phyloP scores from a whole-genome alignment of 2,329 filamentous ascomycete genomes.

The Raffaelea arxii region DNA sequence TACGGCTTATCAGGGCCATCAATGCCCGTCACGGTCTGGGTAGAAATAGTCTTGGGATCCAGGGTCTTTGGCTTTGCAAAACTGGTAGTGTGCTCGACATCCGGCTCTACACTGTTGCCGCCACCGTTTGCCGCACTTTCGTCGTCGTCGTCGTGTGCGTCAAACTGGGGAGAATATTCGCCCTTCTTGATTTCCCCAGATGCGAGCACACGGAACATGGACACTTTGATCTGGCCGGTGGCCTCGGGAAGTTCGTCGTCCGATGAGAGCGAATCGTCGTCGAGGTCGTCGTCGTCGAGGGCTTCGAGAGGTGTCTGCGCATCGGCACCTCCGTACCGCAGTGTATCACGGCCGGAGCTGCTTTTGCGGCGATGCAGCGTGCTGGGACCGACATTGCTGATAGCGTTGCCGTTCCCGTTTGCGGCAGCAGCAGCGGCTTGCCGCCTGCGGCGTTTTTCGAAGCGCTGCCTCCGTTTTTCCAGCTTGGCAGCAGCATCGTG shows the following conservation, averaged over 20 bases:
- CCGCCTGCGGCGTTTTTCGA: conserved; percentile 56
- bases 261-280: conserved; percentile 62
- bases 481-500: conserved; percentile 84
- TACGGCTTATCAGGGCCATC: conserved; percentile 95
- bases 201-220: conserved; percentile 87
- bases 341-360: conserved; percentile 44
- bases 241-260: conserved; percentile 87
- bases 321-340: conserved; percentile 70
- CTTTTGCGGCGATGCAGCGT: conserved; percentile 25
- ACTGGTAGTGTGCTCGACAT: conserved; percentile 93
- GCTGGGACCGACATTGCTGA: conserved; percentile 22
- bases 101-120: conserved; percentile 56
- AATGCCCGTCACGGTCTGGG: conserved; percentile 97
- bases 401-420: conserved; percentile 21
- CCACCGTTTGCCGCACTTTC: conserved; percentile 35
- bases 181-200: conserved; percentile 96
- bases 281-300: conserved; percentile 48
- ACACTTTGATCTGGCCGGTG: conserved; percentile 95
- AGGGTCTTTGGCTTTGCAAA: conserved; percentile 94
- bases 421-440: conserved; percentile 36
- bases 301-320: conserved; percentile 65
- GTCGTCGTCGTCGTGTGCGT: conserved; percentile 91
- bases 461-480: conserved; percentile 78
- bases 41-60: conserved; percentile 95
- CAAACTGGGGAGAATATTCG: conserved; percentile 95